These are phyloP conservation scores for Nicotiana obtusifolia DNA, from an alignment of 257 asterid genomes.

Conservation along the genomic window DNA sequence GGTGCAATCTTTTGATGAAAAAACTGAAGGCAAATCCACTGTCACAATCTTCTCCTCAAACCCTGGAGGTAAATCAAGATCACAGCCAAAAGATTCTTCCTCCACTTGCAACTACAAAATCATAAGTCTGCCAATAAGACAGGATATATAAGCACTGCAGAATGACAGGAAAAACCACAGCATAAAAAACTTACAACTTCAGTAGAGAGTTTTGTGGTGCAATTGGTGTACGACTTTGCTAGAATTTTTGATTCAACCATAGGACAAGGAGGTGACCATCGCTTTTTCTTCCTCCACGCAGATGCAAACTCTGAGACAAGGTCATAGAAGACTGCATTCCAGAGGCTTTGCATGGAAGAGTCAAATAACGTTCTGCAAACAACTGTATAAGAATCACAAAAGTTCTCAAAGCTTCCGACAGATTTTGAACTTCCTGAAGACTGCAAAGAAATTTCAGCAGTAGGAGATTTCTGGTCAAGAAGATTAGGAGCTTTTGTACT, in stretches of 20 bases:
- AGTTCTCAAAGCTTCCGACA: constrained; percentile 75
- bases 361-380: constrained; percentile 47
- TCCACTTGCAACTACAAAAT: constrained; percentile 39
- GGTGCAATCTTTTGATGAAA: constrained; percentile 18
- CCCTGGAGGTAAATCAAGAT: constrained; percentile 65
- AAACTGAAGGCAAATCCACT: constrained; percentile 21
- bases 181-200: constrained; percentile 41
- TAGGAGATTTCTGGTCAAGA: constrained; percentile 22
- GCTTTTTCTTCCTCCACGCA: constrained; percentile 73
- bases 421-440: constrained; percentile 46
- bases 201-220: constrained; percentile 29
- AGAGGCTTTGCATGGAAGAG: constrained; percentile 68
- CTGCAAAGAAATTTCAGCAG: constrained; percentile 23
- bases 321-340: constrained; percentile 76
- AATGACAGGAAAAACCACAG: constrained; percentile 14
- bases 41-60: constrained; percentile 37
- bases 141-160: constrained; percentile 15
- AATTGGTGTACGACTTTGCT: constrained; percentile 19
- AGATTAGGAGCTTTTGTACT: constrained; percentile 29
- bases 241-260: constrained; percentile 25
- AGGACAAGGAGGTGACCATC: constrained; percentile 43
- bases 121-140: constrained; percentile 24
- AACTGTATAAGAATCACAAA: constrained; percentile 38
- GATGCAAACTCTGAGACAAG: constrained; percentile 58
- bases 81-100: constrained; percentile 37